These are phyloP conservation scores for Penicillium mononematosum DNA, from an alignment of 495 filamentous ascomycete species.

Conservation along the genomic window DNA sequence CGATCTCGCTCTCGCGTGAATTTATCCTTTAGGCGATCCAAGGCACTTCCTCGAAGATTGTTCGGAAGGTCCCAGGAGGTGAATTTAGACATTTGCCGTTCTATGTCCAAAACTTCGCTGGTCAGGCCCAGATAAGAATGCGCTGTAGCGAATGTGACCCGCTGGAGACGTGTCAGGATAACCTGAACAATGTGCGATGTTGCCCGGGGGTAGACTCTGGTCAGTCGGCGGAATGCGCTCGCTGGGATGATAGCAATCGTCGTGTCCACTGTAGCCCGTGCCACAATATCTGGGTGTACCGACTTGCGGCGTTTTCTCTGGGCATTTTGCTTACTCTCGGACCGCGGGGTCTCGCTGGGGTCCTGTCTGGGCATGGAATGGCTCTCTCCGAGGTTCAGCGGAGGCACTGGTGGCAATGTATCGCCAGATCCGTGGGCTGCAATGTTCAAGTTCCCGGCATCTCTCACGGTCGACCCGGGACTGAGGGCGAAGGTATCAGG, in stretches of 20 bases:
- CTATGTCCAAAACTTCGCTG: conserved; percentile 84
- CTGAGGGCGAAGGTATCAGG: conserved; percentile 49
- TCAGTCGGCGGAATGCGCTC: conserved; percentile 88
- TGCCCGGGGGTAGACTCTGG: conserved; percentile 92
- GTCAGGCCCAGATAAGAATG: conserved; percentile 92
- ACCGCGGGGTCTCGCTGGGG: conserved; percentile 19
- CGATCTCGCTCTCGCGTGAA: conserved; percentile 84
- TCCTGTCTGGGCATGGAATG: conserved; percentile 25
- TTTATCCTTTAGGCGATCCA: conserved; percentile 89
- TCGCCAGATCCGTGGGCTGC: conserved; percentile 25
- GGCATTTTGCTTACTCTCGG: conserved; percentile 1
- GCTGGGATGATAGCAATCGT: conserved; percentile 98
- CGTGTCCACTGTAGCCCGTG: conserved; percentile 92
- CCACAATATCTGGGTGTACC: conserved; percentile 94
- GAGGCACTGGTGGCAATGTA: conserved; percentile 60
- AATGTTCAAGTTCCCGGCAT: conserved; percentile 19
- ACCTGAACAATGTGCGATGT: conserved; percentile 98
- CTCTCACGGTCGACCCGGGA: conserved; percentile 29
- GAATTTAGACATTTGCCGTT: conserved; percentile 87
- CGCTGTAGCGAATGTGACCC: conserved; percentile 90
- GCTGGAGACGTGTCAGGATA: conserved; percentile 87
- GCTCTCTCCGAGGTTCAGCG: conserved; percentile 65
- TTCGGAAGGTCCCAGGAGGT: conserved; percentile 91
- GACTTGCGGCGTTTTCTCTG: conserved; percentile 58
- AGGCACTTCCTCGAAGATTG: conserved; percentile 77